Percentiles rank a stretch among this genome's conserved stretches.
Evolutionary conservation across 805 yeast genomes (phyloP).

Genomic region (Ogataea angusta): DNA sequence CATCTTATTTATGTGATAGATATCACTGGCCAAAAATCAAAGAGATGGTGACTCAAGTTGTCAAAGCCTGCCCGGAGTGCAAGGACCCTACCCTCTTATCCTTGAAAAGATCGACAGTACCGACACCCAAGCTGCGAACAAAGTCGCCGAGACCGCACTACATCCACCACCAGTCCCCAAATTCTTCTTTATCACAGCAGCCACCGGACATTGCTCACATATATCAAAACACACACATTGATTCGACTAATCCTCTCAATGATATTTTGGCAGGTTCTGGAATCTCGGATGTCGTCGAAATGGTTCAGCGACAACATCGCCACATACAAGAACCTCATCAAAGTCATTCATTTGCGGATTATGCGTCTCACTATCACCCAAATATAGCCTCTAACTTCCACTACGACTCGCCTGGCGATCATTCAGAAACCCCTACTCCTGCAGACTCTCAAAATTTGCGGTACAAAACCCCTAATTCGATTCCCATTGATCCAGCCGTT

Average conservation of each 20-base stretch:
- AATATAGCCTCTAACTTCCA: slow-evolving; percentile 6
- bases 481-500: slow-evolving; percentile 11
- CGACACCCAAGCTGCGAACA: slow-evolving; percentile 10
- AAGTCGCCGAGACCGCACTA: slow-evolving; percentile 3
- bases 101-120: slow-evolving; percentile 17
- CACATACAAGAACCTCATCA: slow-evolving; percentile 11
- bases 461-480: slow-evolving; percentile 1
- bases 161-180: slow-evolving; percentile 3
- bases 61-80: slow-evolving; percentile 74
- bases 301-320: slow-evolving; percentile 39
- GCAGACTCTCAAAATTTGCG: slow-evolving; percentile 36
- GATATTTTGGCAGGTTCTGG: slow-evolving; percentile 39
- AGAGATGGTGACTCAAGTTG: slow-evolving; percentile 77
- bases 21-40: slow-evolving; percentile 93
- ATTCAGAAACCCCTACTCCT: slow-evolving; percentile 59
- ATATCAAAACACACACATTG: slow-evolving; percentile 22
- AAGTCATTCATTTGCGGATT: slow-evolving; percentile 12
- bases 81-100: slow-evolving; percentile 35
- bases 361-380: slow-evolving; percentile 14
- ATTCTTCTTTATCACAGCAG: slow-evolving; percentile 14
- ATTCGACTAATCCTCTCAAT: slow-evolving; percentile 30
- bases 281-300: slow-evolving; percentile 59
- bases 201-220: slow-evolving; percentile 15
- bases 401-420: slow-evolving; percentile 23
- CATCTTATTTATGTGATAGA: slow-evolving; percentile 68